These are phyloP conservation scores for Fusarium irregulare DNA, from an alignment of 2,329 filamentous ascomycete species.

Conservation along the genomic window DNA sequence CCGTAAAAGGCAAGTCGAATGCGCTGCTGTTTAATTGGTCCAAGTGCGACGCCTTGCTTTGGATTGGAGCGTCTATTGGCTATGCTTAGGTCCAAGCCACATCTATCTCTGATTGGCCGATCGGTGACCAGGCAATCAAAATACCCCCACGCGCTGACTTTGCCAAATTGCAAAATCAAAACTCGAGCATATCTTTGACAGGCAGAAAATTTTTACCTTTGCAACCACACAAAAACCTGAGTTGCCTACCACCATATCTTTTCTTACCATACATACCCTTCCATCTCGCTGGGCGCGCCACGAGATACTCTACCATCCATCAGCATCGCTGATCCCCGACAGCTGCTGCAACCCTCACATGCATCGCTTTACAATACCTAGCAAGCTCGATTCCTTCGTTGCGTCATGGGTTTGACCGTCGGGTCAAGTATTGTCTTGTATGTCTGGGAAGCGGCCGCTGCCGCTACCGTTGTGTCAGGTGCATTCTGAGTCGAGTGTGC, in stretches of 20 bases:
- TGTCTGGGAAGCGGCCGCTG: constrained; percentile 16
- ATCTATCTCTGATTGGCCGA: constrained; percentile 4
- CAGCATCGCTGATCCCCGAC: constrained; percentile 36
- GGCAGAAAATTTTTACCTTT: constrained; percentile 29
- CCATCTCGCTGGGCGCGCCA: constrained; percentile 31
- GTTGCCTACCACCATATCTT: constrained; percentile 29
- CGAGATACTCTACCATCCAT: constrained; percentile 25
- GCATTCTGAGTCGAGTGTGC: background rate
- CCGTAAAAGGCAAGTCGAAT: constrained; percentile 33
- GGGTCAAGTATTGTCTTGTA: constrained; percentile 1
- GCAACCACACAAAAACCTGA: constrained; percentile 38
- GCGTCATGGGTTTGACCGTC: constrained; percentile 18
- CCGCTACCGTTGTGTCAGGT: background rate
- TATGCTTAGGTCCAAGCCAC: background rate
- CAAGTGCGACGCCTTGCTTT: background rate
- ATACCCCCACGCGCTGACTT: constrained; percentile 47
- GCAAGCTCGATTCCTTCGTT: constrained; percentile 6
- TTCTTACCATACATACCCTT: background rate
- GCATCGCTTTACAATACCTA: constrained; percentile 5
- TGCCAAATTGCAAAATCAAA: constrained; percentile 47
- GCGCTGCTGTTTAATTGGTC: constrained; percentile 24
- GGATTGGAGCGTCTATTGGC: constrained; percentile 32
- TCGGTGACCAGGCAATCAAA: constrained; percentile 27
- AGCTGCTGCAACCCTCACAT: constrained; percentile 28
- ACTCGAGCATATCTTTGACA: constrained; percentile 40